Evolutionary conservation across 495 filamentous ascomycete genomes (phyloP).

Genomic region (Daldinia vernicosa): DNA sequence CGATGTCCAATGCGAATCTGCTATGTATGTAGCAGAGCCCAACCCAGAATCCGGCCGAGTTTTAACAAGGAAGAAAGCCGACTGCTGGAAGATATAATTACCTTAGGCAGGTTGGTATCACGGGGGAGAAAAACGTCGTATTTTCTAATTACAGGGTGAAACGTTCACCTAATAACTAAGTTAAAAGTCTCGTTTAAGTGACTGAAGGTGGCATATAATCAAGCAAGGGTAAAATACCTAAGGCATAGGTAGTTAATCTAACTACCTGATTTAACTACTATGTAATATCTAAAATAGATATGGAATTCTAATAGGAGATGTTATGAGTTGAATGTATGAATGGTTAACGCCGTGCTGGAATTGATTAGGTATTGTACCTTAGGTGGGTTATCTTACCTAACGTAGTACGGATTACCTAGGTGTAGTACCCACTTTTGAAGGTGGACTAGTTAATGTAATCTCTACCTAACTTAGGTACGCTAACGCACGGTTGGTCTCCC

Average conservation of each 20-base stretch:
- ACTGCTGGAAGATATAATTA: not conserved
- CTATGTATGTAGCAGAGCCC: slow-evolving; percentile 29
- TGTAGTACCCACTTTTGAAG: not conserved
- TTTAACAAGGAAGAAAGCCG: slow-evolving; percentile 2
- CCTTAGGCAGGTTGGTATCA: not conserved
- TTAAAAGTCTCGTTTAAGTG: not conserved
- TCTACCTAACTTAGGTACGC: not conserved
- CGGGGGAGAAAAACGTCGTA: not conserved
- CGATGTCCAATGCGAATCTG: slow-evolving; percentile 28
- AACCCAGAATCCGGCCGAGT: slow-evolving; percentile 17
- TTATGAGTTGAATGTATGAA: not conserved
- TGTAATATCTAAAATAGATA: no score
- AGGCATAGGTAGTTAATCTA: no score
- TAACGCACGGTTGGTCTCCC: slow-evolving; percentile 7
- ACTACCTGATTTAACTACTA: not conserved
- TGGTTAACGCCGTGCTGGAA: not conserved
- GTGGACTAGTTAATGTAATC: not conserved
- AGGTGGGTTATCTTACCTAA: not conserved
- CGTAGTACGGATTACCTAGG: not conserved
- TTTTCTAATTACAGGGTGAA: not conserved
- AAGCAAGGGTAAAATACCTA: no score
- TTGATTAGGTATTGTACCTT: no score
- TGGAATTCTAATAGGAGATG: not conserved
- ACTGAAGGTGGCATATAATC: not conserved
- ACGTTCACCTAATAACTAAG: not conserved